A percentile compares a stretch with the other conserved stretches of the same genome.
Conservation (phyloP, 2,329 filamentous ascomycete species). For the Colletotrichum sp. region DNA sequence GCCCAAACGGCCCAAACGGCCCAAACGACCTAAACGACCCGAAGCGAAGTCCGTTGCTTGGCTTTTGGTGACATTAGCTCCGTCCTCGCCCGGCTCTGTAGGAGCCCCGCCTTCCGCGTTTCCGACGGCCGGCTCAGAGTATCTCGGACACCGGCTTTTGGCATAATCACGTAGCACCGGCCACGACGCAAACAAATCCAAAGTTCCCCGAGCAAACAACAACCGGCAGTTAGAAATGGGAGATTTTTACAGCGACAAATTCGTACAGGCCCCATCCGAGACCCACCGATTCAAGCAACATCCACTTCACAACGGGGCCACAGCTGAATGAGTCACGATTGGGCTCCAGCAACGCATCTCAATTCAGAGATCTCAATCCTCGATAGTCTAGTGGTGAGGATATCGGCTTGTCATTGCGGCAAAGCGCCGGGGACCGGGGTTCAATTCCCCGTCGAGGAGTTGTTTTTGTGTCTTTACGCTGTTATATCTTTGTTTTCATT, state of each 20-base stretch:
- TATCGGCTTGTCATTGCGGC: neutral
- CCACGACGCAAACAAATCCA: rapidly evolving
- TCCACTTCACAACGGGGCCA: neutral
- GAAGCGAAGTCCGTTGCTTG: neutral
- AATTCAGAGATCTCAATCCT: neutral
- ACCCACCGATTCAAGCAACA: neutral
- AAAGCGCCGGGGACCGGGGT: neutral
- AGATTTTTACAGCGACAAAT: neutral
- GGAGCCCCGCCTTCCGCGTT: neutral
- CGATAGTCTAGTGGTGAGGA: slow-evolving; percentile 12
- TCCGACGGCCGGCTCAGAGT: neutral
- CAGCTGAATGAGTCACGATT: neutral
- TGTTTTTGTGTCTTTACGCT: neutral
- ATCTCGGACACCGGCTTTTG: neutral
- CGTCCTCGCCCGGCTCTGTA: neutral
- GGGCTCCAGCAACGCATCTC: neutral
- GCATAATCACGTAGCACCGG: neutral
- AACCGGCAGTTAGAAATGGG: rapidly evolving
- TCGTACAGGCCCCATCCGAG: neutral
- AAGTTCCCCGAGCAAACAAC: neutral
- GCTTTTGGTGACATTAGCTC: neutral
- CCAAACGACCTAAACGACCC: neutral
- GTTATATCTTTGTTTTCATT: too few relatives aligned
- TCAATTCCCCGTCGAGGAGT: slow-evolving; percentile 3
- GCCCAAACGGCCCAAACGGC: too few relatives aligned